These are phyloP conservation scores for Agrocybe pediades DNA, from an alignment of 768 basidiomycete genomes.

Conservation along the genomic window DNA sequence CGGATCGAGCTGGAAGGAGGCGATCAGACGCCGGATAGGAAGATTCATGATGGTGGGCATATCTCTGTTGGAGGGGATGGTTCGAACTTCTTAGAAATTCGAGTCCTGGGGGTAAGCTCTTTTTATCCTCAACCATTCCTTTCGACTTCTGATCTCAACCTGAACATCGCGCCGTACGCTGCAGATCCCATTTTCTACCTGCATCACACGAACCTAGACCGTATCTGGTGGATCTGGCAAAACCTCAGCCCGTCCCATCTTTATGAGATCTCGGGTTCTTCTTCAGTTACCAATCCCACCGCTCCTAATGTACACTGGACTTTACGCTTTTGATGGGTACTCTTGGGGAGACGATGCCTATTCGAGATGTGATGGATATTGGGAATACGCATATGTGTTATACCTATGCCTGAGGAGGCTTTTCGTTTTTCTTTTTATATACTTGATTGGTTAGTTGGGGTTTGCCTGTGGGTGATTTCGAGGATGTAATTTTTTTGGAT, in stretches of 20 bases:
- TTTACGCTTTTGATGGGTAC: conserved; percentile 26
- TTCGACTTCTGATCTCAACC: background rate
- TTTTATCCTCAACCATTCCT: background rate
- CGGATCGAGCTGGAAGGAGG: conserved; percentile 35
- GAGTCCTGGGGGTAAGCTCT: conserved; percentile 37
- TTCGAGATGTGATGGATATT: conserved; percentile 34
- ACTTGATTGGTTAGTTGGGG: no score
- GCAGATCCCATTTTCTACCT: conserved; percentile 43
- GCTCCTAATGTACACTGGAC: conserved; percentile 34
- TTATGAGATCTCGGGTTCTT: conserved; percentile 37
- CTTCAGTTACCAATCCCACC: no score
- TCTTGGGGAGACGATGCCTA: conserved; percentile 26
- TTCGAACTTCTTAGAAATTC: conserved; percentile 35
- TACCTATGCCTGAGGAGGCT: conserved; percentile 23
- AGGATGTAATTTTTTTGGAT: no score
- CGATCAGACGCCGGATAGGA: conserved; percentile 24
- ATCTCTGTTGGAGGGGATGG: conserved; percentile 32
- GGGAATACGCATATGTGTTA: conserved; percentile 27
- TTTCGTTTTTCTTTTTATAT: background rate
- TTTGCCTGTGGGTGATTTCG: no score
- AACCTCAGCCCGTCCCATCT: conserved; percentile 24
- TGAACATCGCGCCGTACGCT: no score
- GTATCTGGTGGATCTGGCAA: conserved; percentile 45
- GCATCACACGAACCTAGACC: conserved; percentile 40
- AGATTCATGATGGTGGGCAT: conserved; percentile 38